Evolutionary conservation across 345 rosid genomes (phyloP).

Genomic region (Pseudoturritis turrita): DNA sequence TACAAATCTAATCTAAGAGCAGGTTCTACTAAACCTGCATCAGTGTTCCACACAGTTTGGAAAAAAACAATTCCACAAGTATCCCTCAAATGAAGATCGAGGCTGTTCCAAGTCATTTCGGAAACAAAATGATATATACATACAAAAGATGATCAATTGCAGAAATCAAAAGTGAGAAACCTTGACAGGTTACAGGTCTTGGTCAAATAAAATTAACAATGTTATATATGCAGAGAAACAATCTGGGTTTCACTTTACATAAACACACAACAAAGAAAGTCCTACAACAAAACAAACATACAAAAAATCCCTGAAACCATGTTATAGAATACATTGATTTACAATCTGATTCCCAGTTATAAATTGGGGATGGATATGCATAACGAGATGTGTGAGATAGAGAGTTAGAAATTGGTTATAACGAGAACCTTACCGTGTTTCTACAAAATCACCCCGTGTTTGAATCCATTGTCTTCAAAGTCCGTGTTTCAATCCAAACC

Average conservation of each 20-base stretch:
- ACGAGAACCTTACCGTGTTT: conserved; percentile 16
- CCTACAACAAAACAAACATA: conserved; percentile 19
- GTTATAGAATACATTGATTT: conserved; percentile 16
- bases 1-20: background rate
- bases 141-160: background rate
- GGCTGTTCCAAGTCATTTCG: background rate
- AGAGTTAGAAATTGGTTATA: conserved; percentile 26
- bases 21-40: background rate
- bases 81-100: background rate
- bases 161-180: background rate
- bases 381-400: conserved; percentile 1
- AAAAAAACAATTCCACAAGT: background rate
- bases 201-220: conserved; percentile 9
- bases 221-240: conserved; percentile 30
- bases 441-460: conserved; percentile 77
- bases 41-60: background rate
- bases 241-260: conserved; percentile 30
- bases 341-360: conserved; percentile 27
- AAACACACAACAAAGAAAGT: conserved; percentile 21
- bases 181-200: background rate
- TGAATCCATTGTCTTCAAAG: conserved; percentile 79
- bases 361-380: conserved; percentile 1
- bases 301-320: conserved; percentile 7
- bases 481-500: conserved; percentile 80
- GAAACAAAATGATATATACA: background rate